These are phyloP conservation scores for Pycnococcus provasolii DNA, from an alignment of 139 green algal species.

Conservation along the genomic window DNA sequence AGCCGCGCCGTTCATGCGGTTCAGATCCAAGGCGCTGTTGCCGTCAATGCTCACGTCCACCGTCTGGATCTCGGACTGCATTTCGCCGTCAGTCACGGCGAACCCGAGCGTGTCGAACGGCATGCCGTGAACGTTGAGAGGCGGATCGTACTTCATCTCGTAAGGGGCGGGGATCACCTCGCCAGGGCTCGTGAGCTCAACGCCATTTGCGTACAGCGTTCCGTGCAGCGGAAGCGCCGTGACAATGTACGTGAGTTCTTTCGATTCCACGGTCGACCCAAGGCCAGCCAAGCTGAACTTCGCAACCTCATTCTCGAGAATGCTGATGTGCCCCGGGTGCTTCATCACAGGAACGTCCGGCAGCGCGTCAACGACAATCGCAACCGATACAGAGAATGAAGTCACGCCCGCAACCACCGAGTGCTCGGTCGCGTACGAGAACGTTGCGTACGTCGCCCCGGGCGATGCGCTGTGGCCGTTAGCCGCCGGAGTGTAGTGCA, in stretches of 20 bases:
- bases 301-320: no score
- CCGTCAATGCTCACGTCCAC: background rate
- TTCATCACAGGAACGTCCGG: no score
- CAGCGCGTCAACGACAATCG: no score
- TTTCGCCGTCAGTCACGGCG: slow-evolving; percentile 2
- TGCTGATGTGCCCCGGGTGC: no score
- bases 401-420: no score
- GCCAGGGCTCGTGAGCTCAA: background rate
- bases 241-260: background rate
- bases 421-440: no score
- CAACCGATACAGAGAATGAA: no score
- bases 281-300: background rate
- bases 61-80: background rate
- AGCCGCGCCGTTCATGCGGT: background rate
- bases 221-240: background rate
- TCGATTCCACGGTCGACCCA: background rate
- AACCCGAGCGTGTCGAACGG: slow-evolving; percentile 4
- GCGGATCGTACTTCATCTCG: background rate
- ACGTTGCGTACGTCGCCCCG: no score
- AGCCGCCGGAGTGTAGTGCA: background rate
- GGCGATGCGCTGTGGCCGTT: background rate
- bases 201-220: background rate
- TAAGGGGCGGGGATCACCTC: background rate
- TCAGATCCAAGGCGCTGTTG: background rate
- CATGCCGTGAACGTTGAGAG: slow-evolving; percentile 6